Conservation (phyloP, 495 filamentous ascomycete genomes). For the Lophium mytilinum region DNA sequence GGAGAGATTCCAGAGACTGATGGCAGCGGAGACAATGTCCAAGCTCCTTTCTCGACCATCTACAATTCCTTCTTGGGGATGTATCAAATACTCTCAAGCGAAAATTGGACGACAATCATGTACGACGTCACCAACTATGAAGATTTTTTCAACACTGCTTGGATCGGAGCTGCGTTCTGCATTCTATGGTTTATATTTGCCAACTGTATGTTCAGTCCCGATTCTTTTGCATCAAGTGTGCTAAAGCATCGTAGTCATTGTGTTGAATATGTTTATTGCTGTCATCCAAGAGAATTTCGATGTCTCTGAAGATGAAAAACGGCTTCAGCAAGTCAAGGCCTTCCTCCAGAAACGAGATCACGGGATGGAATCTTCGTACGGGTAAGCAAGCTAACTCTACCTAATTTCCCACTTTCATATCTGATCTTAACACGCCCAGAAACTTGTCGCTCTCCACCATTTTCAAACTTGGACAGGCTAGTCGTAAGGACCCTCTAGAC, state of each 20-base stretch:
- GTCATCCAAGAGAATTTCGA: constrained; percentile 99
- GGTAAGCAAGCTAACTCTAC: constrained; percentile 13
- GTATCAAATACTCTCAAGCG: constrained; percentile 97
- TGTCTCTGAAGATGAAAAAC: constrained; percentile 98
- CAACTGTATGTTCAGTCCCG: constrained; percentile 45
- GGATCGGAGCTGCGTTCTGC: constrained; percentile 90
- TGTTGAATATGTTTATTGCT: constrained; percentile 99
- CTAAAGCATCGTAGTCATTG: constrained; percentile 49
- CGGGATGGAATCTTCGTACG: constrained; percentile 39
- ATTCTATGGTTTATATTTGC: constrained; percentile 92
- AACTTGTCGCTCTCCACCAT: constrained; percentile 85
- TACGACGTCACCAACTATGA: constrained; percentile 73
- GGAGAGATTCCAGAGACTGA: constrained; percentile 64
- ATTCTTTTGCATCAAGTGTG: background rate
- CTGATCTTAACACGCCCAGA: constrained; percentile 27
- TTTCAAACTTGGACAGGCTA: constrained; percentile 64
- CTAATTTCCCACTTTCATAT: background rate
- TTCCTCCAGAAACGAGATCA: constrained; percentile 90
- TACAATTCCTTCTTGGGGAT: constrained; percentile 96
- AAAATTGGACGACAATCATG: constrained; percentile 86
- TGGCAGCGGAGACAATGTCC: constrained; percentile 45
- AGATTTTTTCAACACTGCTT: constrained; percentile 55
- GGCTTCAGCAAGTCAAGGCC: constrained; percentile 85
- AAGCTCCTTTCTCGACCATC: constrained; percentile 76
- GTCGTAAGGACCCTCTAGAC: constrained; percentile 73